phyloP scores from a whole-genome alignment of 2,329 filamentous ascomycete genomes.

The Fusarium sp. region DNA sequence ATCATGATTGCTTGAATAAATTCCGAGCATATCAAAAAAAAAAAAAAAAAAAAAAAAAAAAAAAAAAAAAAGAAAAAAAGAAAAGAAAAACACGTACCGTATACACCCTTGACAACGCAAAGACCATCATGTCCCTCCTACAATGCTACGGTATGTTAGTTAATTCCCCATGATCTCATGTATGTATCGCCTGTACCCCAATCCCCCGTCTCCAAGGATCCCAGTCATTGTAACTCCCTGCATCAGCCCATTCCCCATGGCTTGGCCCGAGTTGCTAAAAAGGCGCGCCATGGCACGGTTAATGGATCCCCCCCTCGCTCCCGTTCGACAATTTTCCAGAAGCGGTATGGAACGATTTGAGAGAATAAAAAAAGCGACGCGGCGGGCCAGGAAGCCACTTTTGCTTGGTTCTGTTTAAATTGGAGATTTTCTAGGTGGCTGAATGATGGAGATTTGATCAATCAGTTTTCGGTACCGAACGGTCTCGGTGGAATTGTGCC shows the following conservation, averaged over 20 bases:
- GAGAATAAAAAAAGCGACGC: conserved; percentile 12
- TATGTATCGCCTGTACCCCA: conserved; percentile 11
- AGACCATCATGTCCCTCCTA: conserved; percentile 10
- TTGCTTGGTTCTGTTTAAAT: neutral
- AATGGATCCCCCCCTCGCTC: neutral
- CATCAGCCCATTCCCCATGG: conserved; percentile 42
- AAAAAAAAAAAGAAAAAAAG: neutral
- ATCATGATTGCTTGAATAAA: neutral
- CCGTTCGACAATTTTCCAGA: conserved; percentile 36
- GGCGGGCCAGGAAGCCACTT: neutral
- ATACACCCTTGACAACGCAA: conserved; percentile 5
- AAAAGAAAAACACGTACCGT: neutral
- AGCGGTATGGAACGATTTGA: conserved; percentile 41
- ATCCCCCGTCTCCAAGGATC: conserved; percentile 1
- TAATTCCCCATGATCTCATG: conserved; percentile 18
- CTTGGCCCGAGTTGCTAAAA: conserved; percentile 20
- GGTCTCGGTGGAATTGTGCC: neutral
- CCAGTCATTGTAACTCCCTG: conserved; percentile 21
- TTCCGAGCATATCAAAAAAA: neutral
- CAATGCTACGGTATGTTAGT: conserved; percentile 12
- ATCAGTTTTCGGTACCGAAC: neutral
- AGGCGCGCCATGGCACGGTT: conserved; percentile 28
- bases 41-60: neutral
- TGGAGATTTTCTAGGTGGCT: conserved; percentile 5
- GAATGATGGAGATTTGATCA: neutral